These are phyloP conservation scores for Endocarpon pusillum DNA, from an alignment of 495 filamentous ascomycete genomes.

Conservation along the genomic window DNA sequence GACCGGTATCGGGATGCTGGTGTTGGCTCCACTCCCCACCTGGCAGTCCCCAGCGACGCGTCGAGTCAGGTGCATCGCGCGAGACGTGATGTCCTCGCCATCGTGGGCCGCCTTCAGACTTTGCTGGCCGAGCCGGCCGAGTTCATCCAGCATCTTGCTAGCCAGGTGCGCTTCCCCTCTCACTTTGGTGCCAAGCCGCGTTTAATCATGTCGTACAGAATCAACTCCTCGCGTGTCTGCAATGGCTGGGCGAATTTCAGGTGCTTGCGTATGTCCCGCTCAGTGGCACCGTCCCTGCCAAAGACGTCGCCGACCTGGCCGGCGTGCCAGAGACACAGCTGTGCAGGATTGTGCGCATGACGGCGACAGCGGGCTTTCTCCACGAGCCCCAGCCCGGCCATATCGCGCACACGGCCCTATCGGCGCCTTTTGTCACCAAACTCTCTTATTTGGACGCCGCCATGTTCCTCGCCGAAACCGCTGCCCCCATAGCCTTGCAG, in stretches of 20 bases:
- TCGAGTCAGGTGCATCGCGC: constrained; percentile 3
- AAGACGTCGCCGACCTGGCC: constrained; percentile 22
- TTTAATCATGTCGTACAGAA: constrained; percentile 10
- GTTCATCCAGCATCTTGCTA: constrained; percentile 7
- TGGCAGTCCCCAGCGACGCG: not conserved
- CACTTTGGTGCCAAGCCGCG: not conserved
- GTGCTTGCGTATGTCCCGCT: constrained; percentile 26
- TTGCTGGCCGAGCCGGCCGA: constrained; percentile 7
- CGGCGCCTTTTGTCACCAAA: constrained; percentile 19
- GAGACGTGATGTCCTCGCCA: constrained; percentile 3
- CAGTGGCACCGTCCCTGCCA: constrained; percentile 13
- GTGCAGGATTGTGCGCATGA: constrained; percentile 19
- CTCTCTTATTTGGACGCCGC: constrained; percentile 18
- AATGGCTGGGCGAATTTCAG: constrained; percentile 27
- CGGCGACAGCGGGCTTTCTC: constrained; percentile 21
- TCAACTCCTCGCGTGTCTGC: constrained; percentile 22
- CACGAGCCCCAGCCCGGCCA: constrained; percentile 17
- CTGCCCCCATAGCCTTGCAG: constrained; percentile 18
- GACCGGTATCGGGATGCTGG: not conserved
- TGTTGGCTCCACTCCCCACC: not conserved
- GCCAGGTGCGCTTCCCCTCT: constrained; percentile 4
- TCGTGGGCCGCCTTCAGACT: constrained; percentile 5
- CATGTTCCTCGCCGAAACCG: constrained; percentile 21
- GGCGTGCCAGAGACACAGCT: constrained; percentile 19
- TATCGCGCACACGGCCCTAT: constrained; percentile 21